Evolutionary conservation across 805 yeast species (phyloP).

Genomic region (Gaillardinia entomophila): DNA sequence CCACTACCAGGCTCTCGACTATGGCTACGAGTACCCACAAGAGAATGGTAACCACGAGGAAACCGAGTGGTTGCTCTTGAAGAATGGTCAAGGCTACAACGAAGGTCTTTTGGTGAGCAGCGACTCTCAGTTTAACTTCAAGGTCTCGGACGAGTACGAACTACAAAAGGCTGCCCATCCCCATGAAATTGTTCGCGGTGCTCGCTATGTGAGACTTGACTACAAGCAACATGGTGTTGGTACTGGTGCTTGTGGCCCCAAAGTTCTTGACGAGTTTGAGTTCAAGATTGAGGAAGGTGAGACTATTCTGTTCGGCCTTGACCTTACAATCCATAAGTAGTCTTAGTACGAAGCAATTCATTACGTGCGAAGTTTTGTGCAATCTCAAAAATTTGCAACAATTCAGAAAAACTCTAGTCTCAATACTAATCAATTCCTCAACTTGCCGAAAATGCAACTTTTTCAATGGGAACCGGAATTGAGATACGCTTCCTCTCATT

Average conservation of each 20-base stretch:
- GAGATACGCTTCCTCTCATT: not conserved
- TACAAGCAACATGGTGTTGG: conserved; percentile 14
- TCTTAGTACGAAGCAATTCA: no score
- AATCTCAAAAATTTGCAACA: not conserved
- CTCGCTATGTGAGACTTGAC: conserved; percentile 10
- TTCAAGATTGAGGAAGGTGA: conserved; percentile 3
- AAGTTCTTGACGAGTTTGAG: conserved; percentile 5
- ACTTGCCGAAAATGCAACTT: no score
- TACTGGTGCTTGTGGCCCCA: conserved; percentile 13
- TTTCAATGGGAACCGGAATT: not conserved
- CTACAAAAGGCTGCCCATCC: conserved; percentile 13
- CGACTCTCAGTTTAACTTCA: conserved; percentile 8
- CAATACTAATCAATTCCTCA: no score
- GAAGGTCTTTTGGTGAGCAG: conserved; percentile 4
- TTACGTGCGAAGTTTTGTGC: no score
- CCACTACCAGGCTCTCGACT: conserved; percentile 11
- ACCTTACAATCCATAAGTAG: not conserved
- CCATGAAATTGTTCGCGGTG: conserved; percentile 7
- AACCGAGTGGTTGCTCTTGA: conserved; percentile 19
- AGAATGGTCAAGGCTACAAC: conserved; percentile 1
- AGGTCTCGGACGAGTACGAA: conserved; percentile 8
- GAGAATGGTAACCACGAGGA: conserved; percentile 29
- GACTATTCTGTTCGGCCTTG: not conserved
- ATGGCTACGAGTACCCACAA: conserved; percentile 27
- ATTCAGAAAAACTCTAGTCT: no score